Base-by-base conservation (phyloP, 441 rosid genomes). In the Adansonia grandidieri region DNA sequence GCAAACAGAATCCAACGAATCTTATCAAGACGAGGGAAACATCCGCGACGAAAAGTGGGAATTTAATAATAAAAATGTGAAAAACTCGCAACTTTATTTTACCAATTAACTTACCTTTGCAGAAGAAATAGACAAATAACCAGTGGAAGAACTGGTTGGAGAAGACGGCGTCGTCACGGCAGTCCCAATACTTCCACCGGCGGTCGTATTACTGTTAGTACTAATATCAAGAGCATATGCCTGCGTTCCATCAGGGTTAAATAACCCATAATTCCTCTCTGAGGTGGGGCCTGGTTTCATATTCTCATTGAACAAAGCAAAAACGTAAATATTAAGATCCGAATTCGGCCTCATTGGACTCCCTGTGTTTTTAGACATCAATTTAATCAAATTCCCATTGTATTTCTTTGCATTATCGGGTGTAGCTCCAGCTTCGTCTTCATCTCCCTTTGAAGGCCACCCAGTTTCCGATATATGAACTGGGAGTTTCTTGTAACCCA, bases 391-490 rank as follows among this genome's bases (percentile, higher is more conserved):
- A 79, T 95, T 95, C 28, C 95, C 94, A 37, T 92, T 93, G 61
- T 93, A 95, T 78, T 80, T 90, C 90, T 86, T 91, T 0, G 99
- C 99, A 66, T 95, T 93, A 5, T 92, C 97, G n/a, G 76, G 82
- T 2, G 96, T 85, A 0, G 99, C 98, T 11, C 99, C 99, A 0
- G 80, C 76, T 79, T 95, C 99, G 4, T 92, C 93, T 4, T 40
- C 87, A 65, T 93, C 99, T 32, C 99, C 99, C 76, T 90, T 92
- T 0, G 99, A 95, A 20, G 99, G 99, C 99, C 99, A 95, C 5
- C 99, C 99, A 0, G 99, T 95, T 82, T 95, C 99, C 68, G 99
- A 93, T 68, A 95, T 88, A 73, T 91, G 91, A 42, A 95, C 83
- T 1, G 80, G 81, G 15, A 95, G 68, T 32, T 90, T 84, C 79